These are phyloP conservation scores for Cladorrhinum sp. DNA, from an alignment of 2,329 filamentous ascomycete species.

Conservation along the genomic window DNA sequence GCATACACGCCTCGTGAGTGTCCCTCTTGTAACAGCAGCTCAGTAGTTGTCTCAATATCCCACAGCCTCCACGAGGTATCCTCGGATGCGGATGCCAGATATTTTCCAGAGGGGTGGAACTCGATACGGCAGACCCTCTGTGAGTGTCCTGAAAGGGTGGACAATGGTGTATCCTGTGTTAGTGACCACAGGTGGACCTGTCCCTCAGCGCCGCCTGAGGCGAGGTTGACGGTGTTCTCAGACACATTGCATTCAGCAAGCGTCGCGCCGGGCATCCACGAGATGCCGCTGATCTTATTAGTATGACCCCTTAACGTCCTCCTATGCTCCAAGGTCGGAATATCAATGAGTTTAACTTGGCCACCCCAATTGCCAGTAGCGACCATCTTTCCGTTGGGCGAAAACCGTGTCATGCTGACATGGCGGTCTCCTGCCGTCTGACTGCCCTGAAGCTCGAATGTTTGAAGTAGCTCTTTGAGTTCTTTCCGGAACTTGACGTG, in stretches of 20 bases:
- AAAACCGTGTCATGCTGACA: conserved; percentile 86
- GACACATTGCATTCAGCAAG: conserved; percentile 69
- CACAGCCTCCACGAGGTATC: conserved; percentile 97
- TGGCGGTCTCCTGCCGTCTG: conserved; percentile 90
- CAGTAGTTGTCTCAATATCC: conserved; percentile 83
- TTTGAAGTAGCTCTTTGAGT: conserved; percentile 77
- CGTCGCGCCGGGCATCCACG: conserved; percentile 85
- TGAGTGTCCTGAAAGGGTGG: conserved; percentile 78
- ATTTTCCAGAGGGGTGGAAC: conserved; percentile 88
- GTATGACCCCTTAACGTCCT: conserved; percentile 77
- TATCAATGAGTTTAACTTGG: conserved; percentile 78
- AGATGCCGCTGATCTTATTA: conserved; percentile 83
- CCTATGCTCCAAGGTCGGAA: conserved; percentile 78
- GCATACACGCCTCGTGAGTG: conserved; percentile 92
- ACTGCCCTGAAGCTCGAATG: conserved; percentile 87
- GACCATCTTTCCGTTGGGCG: conserved; percentile 77
- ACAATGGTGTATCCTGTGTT: conserved; percentile 77
- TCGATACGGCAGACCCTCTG: conserved; percentile 88
- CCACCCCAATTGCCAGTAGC: conserved; percentile 94
- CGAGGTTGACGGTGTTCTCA: conserved; percentile 73
- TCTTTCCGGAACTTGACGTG: conserved; percentile 91
- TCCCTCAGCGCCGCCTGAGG: conserved; percentile 85
- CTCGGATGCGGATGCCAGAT: conserved; percentile 88
- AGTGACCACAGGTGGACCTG: conserved; percentile 89
- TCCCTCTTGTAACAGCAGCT: conserved; percentile 86